Evolutionary conservation across 2,329 filamentous ascomycete genomes (phyloP), one percentile per base, ranked within the genome.

Genomic region (Venturia asperata): DNA sequence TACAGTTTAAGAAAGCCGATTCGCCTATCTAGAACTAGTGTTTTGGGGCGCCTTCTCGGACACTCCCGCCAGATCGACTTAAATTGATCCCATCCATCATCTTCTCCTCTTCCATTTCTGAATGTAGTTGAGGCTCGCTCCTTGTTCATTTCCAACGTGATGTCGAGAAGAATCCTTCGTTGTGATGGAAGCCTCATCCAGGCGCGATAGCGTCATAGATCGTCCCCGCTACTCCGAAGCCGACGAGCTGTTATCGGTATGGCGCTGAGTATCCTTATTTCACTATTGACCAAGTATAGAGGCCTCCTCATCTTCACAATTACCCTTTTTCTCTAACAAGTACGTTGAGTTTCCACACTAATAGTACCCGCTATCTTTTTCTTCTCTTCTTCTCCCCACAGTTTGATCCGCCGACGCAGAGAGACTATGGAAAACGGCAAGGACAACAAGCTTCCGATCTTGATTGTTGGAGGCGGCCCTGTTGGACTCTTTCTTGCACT

Each of bases 401-500:
- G n/a, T n/a, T n/a, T n/a, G n/a, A n/a, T n/a, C n/a, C n/a, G n/a
- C n/a, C n/a, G n/a, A n/a, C n/a, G n/a, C n/a, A n/a, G n/a, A n/a
- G n/a, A n/a, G n/a, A 17, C 17, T 27, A 58, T 58, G 52, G 27
- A 58, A n/a, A 58, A 37, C 9, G 27, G 30, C 4, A 37, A 19
- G 5, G 19, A 21, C 5, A 58, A 58, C 4, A 58, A 17, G 11
- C 30, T 56, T 24, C 49, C 52, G 10, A 58, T 78, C 27, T 67
- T 78, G 7, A 72, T 78, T 47, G 71, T 76, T 49, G 76, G 77
- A 47, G 77, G 74, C 5, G 77, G 76, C 30, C 76, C 74, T 60
- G 75, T 77, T 3, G 76, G 77, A 24, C 74, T 77, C 27, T 74
- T 79, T 62, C 73, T 76, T 52, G 75, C 75, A 3, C 71, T 77